phyloP scores from a whole-genome alignment of 345 rosid species.

The Euclidium syriacum region DNA sequence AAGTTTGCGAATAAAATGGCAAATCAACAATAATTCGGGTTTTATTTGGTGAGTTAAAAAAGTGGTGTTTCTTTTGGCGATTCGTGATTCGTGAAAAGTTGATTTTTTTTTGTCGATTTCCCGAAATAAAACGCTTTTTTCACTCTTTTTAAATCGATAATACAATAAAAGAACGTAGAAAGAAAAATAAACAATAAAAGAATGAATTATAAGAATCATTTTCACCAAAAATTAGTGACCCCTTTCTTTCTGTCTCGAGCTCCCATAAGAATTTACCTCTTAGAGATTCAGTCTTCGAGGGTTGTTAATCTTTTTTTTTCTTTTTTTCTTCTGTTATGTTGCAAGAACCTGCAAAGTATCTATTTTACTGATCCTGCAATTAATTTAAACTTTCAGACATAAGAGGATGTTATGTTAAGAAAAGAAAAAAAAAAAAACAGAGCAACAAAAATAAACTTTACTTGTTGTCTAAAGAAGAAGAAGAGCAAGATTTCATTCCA shows the following conservation, averaged over 20 bases:
- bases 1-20: no score
- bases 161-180: constrained; percentile 11
- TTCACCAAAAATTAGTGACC: constrained; percentile 8
- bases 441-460: not conserved
- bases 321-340: constrained; percentile 5
- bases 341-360: not conserved
- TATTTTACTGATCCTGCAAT: constrained; percentile 16
- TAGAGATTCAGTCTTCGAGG: constrained; percentile 13
- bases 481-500: constrained; percentile 84
- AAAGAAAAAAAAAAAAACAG: not conserved
- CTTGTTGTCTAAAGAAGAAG: constrained; percentile 35
- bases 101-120: no score
- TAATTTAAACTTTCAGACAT: not conserved
- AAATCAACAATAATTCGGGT: no score
- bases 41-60: no score
- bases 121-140: no score
- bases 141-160: not conserved
- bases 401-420: not conserved
- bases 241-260: not conserved
- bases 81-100: no score
- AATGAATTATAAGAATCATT: constrained; percentile 23
- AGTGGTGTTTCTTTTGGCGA: no score
- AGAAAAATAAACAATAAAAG: constrained; percentile 9
- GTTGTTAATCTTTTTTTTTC: not conserved
- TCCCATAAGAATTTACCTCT: constrained; percentile 12